A percentile compares a stretch with the other conserved stretches of the same genome.
Evolutionary conservation across 441 rosid genomes (phyloP).

Genomic region (Oxalis stricta): DNA sequence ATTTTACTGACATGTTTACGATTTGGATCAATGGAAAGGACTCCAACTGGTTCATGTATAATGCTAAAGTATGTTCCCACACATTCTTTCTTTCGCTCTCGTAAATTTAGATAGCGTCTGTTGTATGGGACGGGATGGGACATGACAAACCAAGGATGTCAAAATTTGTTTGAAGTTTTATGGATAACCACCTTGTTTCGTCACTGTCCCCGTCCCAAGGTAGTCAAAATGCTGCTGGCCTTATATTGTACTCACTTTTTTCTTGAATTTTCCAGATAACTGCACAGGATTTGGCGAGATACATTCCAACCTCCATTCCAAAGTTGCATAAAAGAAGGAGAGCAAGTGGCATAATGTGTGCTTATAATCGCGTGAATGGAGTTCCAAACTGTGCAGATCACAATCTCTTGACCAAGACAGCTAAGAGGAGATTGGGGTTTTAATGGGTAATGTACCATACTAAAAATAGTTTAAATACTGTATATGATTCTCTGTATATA

Average conservation of each 20-base stretch:
- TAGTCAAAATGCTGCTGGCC: background rate
- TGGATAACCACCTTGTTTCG: background rate
- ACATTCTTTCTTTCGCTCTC: background rate
- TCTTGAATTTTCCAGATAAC: constrained; percentile 33
- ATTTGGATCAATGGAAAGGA: constrained; percentile 74
- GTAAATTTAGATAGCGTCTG: background rate
- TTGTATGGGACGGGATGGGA: too few species aligned
- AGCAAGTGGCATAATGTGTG: constrained; percentile 87
- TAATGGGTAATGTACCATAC: constrained; percentile 35
- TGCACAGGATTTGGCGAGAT: constrained; percentile 61
- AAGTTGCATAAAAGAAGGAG: constrained; percentile 51
- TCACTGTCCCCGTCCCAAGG: too few species aligned
- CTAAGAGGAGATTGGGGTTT: constrained; percentile 62
- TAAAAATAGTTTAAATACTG: background rate
- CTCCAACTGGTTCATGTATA: constrained; percentile 42
- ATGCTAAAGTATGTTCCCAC: constrained; percentile 37
- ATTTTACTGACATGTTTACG: constrained; percentile 76
- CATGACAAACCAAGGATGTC: too few species aligned
- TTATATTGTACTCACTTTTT: background rate
- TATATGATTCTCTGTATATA: background rate
- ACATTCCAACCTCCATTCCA: constrained; percentile 84
- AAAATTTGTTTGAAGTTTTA: too few species aligned
- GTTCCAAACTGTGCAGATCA: constrained; percentile 74
- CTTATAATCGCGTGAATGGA: constrained; percentile 73
- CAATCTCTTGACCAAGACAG: constrained; percentile 47